Percentiles rank a stretch among this genome's conserved stretches.
phyloP scores from a whole-genome alignment of 768 basidiomycete genomes.

The Peribolospora baueri region DNA sequence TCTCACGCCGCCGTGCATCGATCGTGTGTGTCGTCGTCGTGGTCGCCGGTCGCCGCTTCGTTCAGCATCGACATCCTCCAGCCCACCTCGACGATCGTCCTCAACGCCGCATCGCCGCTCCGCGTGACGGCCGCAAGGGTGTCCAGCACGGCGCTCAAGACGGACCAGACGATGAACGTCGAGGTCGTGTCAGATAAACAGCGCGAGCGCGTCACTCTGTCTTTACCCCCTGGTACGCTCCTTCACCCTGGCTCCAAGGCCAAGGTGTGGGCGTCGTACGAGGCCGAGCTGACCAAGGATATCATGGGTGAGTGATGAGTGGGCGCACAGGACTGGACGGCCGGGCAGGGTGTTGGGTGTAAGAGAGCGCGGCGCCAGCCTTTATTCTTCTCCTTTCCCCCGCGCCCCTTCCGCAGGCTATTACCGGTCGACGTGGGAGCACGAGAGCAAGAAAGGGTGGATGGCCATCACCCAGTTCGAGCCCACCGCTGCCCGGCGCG shows the following conservation, averaged over 20 bases:
- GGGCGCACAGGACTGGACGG: not conserved
- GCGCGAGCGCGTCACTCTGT: slow-evolving; percentile 40
- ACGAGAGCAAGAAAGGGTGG: slow-evolving; percentile 20
- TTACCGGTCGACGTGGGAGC: slow-evolving; percentile 43
- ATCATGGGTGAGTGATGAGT: slow-evolving; percentile 29
- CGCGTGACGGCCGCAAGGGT: slow-evolving; percentile 34
- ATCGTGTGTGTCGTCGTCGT: not conserved
- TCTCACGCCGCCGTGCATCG: not conserved
- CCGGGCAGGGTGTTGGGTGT: too few relatives aligned
- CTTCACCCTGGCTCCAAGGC: slow-evolving; percentile 47
- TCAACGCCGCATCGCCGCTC: slow-evolving; percentile 38
- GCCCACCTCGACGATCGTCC: slow-evolving; percentile 31
- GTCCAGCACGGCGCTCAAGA: slow-evolving; percentile 31
- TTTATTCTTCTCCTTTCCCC: too few relatives aligned
- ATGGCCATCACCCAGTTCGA: slow-evolving; percentile 73
- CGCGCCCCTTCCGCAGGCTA: slow-evolving; percentile 20
- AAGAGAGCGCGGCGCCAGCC: too few relatives aligned
- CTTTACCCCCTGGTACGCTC: slow-evolving; percentile 25
- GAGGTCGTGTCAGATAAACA: slow-evolving; percentile 28
- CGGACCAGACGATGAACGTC: slow-evolving; percentile 23
- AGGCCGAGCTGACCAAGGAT: slow-evolving; percentile 41
- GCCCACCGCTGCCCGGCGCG: slow-evolving; percentile 55
- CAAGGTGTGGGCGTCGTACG: slow-evolving; percentile 43
- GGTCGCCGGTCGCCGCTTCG: not conserved
- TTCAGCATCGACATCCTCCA: slow-evolving; percentile 37